Conservation (phyloP, 768 basidiomycete genomes). For the Naganishia friedmannii region DNA sequence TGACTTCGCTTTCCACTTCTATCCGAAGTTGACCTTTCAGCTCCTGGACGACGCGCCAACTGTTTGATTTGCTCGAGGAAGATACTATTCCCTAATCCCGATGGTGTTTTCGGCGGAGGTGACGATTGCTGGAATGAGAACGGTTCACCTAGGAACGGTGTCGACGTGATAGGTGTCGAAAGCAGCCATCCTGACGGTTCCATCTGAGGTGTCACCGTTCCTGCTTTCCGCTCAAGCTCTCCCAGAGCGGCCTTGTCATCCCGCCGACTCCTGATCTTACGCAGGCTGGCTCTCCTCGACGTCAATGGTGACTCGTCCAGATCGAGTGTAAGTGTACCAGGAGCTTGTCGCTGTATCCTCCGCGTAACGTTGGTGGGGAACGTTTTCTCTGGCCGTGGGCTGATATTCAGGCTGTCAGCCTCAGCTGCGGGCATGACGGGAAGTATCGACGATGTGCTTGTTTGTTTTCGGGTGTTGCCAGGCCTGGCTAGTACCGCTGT, state of each 20-base stretch:
- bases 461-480: not conserved
- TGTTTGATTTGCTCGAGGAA: conserved; percentile 7
- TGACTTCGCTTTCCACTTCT: not conserved
- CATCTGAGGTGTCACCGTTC: not conserved
- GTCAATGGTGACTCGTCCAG: not conserved
- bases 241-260: not conserved
- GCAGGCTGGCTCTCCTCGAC: not conserved
- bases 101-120: not conserved
- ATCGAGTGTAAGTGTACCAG: not conserved
- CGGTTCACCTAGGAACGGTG: not conserved
- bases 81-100: not conserved
- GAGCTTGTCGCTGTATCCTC: not conserved
- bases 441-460: not conserved
- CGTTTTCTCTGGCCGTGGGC: not conserved
- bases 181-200: conserved; percentile 15
- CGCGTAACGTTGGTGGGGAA: not conserved
- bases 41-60: not conserved
- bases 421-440: not conserved
- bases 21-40: not conserved
- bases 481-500: not conserved
- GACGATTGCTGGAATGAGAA: not conserved
- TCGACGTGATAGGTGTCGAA: not conserved
- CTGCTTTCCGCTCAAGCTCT: not conserved
- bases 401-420: not conserved
- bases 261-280: not conserved